Base-by-base conservation (phyloP, 768 basidiomycete genomes). In the Crucibulum laeve region DNA sequence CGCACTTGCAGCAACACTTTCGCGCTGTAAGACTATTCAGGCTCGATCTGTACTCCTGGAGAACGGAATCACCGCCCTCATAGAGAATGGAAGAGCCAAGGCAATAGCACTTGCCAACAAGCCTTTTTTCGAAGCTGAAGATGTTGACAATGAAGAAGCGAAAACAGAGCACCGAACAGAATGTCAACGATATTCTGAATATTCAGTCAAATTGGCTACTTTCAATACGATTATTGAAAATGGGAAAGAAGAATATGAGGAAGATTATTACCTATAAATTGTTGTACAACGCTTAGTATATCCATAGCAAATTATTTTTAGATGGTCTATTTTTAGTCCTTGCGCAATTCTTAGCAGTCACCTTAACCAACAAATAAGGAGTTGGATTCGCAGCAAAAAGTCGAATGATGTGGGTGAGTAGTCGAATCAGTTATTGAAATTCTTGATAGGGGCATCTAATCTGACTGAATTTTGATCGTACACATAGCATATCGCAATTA, bases 1-100 rank as follows among this genome's bases (percentile, higher is more conserved):
- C 2, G 45, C 42, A 22, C 34, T 46, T 14, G 30, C 21, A 10
- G 37, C 41, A 24, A 47, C 42, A 8, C 35, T 50, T n/a, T 39
- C 41, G 1, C 38, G 38, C 15, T 36, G 17, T 24, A 18, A 38
- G 5, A 19, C 25, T 19, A 24, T 47, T 14, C 22, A 33, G 35
- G 46, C 32, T 4, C 32, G 17, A 35, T 25, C n/a, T 13, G 36
- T 23, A 30, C 38, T 46, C 14, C 15, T 18, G 6, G 45, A 50
- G n/a, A 37, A 37, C 14, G 42, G 34, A 8, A 25, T 47, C 22
- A 30, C 33, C 4, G 8, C 21, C 2, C n/a, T 36, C 11, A 22
- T 50, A 4, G 36, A 42, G 22, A 26, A 33, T 17, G 36, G 46
- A 10, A 23, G 30, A 14, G 21, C 28, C 7, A 50, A 47, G 28